Base-by-base conservation (phyloP, 805 yeast genomes). In the Starmerella sirachaensis region DNA sequence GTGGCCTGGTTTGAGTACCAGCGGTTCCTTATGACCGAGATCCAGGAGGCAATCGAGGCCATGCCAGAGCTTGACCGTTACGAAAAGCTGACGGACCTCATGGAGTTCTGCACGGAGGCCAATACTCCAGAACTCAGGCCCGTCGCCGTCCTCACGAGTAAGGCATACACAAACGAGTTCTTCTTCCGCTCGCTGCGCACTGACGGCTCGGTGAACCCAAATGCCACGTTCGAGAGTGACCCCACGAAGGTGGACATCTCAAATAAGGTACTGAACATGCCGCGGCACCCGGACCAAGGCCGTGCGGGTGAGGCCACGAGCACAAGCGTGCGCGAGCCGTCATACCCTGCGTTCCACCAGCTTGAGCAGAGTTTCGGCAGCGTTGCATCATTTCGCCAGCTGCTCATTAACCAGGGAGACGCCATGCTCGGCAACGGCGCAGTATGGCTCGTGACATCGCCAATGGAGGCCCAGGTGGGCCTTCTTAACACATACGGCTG, bases 401-500 rank as follows among this genome's bases (percentile, higher is more conserved):
- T 84, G 35, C 58, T 88, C 31, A 53, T 84, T 44, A 72, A 75
- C 50, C 75, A 93, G 2, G 84, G 85, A 12, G 61, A 65, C 31
- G 72, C 83, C 9, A 75, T 82, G 49, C 78, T 82, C 47, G 97
- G 97, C 36, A 93, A 85, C 58, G 98, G 98, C 2, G 74, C 68
- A 53, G 76, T 85, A n/a, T 91, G 98, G 97, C 64, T 91, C 18
- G 79, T 88, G 19, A 82, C 82, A 33, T 27, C 35, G 11, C 17
- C 35, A 6, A 48, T 46, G 23, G 40, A 41, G 16, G 36, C 50
- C 21, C 31, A 65, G 18, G 64, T 84, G 47, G 76, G 73, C 29
- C 65, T 91, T 6, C 63, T 85, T 41, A 88, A 88, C 65, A 85
- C 97, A 8, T 91, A 88, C 62, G 84, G 85, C 56, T 74, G 82